Evolutionary conservation across 2,329 filamentous ascomycete genomes (phyloP), one percentile per base, ranked within the genome.

Genomic region (Xylaria sp.): DNA sequence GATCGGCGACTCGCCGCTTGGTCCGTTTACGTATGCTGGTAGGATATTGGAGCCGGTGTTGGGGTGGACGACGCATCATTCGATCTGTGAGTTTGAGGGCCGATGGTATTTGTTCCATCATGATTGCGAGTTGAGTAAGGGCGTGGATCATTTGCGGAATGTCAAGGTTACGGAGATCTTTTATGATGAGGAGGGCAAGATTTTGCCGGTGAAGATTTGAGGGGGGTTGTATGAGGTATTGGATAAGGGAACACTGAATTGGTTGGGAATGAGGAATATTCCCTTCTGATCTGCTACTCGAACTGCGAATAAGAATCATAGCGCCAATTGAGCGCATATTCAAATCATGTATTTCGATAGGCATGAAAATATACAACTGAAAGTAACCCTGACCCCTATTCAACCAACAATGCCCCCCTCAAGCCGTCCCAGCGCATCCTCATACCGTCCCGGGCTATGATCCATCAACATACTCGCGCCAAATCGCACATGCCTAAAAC

Each of bases 41-140:
- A 76, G 83, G 52, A 87, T 92, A 57, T 72, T 92, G 53, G 88
- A 91, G 77, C 89, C 89, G 0, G 89, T 92, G 4, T 73, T 89
- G 30, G 89, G 89, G 1, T 92, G 89, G 89, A 92, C 89, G 49
- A 92, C 89, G 57, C 89, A 92, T 74, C 89, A 92, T 72, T 89
- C 85, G 2, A 87, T 92, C 65, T 87, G 87, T 8, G 87, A 91
- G 77, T 90, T 89, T 69, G 72, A 83, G 73, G 86, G 82, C 3
- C 82, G 80, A 64, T 91, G 88, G 83, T 92, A 84, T 73, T 71
- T 92, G 59, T 92, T 92, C 72, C 85, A 91, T 71, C 89, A 92
- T 70, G 89, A 92, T 75, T 85, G 85, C 61, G 83, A 84, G 70
- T 71, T 91, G 58, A 89, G 85, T 57, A 78, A 80, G 13, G 88